These are phyloP conservation scores for Coleophoma cylindrospora DNA, from an alignment of 2,329 filamentous ascomycete genomes.

Conservation along the genomic window DNA sequence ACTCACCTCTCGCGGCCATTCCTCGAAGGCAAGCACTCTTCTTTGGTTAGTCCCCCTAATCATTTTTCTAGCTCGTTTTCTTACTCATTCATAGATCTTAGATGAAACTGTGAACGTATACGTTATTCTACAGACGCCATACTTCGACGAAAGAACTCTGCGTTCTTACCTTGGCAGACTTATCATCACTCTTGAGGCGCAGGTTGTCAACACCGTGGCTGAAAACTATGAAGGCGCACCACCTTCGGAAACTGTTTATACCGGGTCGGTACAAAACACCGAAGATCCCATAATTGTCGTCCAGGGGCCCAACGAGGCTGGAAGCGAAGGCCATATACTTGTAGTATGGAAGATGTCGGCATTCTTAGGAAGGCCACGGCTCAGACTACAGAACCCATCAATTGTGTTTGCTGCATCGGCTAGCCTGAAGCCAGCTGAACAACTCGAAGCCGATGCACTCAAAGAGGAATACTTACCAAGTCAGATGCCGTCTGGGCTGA, in stretches of 20 bases:
- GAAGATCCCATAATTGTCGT: conserved; percentile 44
- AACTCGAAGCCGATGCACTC: conserved; percentile 33
- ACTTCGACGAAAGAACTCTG: conserved; percentile 50
- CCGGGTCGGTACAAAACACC: conserved; percentile 43
- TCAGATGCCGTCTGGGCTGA: conserved; percentile 63
- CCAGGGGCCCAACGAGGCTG: conserved; percentile 33
- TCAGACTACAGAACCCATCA: conserved; percentile 61
- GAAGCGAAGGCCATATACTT: conserved; percentile 38
- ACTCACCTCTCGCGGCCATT: conserved; percentile 47
- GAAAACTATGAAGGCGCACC: conserved; percentile 40
- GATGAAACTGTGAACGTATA: conserved; percentile 71
- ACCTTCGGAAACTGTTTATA: conserved; percentile 55
- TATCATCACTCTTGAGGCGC: conserved; percentile 61
- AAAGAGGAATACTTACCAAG: conserved; percentile 64
- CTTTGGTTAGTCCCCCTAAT: conserved; percentile 54
- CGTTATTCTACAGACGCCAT: conserved; percentile 61
- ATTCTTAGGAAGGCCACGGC: conserved; percentile 53
- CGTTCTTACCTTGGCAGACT: conserved; percentile 56
- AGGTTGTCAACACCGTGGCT: conserved; percentile 52
- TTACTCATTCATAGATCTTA: conserved; percentile 49
- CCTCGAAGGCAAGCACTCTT: conserved; percentile 61
- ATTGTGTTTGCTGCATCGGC: conserved; percentile 61
- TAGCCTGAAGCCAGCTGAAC: conserved; percentile 49
- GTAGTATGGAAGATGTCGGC: conserved; percentile 57
- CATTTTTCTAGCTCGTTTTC: conserved; percentile 26